Evolutionary conservation across 2,329 filamentous ascomycete species (phyloP).

Genomic region (Lasiodiplodia theobromae): DNA sequence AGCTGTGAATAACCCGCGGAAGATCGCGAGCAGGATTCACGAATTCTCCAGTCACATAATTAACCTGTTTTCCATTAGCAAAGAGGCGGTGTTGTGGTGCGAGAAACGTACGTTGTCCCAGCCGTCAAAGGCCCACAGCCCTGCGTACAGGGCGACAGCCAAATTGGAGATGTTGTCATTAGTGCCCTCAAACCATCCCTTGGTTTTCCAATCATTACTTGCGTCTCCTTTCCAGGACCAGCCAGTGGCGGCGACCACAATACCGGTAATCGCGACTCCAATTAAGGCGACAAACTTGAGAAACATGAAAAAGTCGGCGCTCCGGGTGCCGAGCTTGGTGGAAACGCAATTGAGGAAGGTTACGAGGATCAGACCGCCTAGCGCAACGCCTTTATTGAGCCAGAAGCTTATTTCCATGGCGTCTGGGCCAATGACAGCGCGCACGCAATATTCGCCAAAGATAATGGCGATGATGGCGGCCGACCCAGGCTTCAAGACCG

Average conservation of each 20-base stretch:
- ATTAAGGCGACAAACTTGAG: slow-evolving; percentile 92
- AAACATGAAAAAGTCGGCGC: slow-evolving; percentile 95
- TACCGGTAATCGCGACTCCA: slow-evolving; percentile 84
- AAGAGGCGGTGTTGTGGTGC: not conserved
- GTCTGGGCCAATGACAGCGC: slow-evolving; percentile 85
- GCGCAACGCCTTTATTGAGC: slow-evolving; percentile 88
- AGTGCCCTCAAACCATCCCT: slow-evolving; percentile 88
- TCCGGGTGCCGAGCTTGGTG: slow-evolving; percentile 82
- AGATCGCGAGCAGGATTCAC: slow-evolving; percentile 89
- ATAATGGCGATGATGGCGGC: slow-evolving; percentile 97
- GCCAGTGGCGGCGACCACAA: slow-evolving; percentile 88
- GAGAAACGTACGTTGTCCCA: slow-evolving; percentile 87
- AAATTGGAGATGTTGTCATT: slow-evolving; percentile 81
- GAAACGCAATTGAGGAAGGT: slow-evolving; percentile 90
- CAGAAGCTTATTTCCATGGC: slow-evolving; percentile 81
- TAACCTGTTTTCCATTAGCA: slow-evolving; percentile 67
- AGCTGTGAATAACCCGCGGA: slow-evolving; percentile 93
- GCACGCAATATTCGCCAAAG: slow-evolving; percentile 96
- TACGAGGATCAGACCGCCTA: slow-evolving; percentile 76
- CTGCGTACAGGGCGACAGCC: slow-evolving; percentile 94
- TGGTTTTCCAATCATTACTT: slow-evolving; percentile 84
- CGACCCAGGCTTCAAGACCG: slow-evolving; percentile 91
- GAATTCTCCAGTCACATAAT: slow-evolving; percentile 97
- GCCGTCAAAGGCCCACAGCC: slow-evolving; percentile 96
- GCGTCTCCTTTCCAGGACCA: slow-evolving; percentile 77